phyloP scores from a whole-genome alignment of 2,329 filamentous ascomycete genomes.

The Thelonectria blattea region DNA sequence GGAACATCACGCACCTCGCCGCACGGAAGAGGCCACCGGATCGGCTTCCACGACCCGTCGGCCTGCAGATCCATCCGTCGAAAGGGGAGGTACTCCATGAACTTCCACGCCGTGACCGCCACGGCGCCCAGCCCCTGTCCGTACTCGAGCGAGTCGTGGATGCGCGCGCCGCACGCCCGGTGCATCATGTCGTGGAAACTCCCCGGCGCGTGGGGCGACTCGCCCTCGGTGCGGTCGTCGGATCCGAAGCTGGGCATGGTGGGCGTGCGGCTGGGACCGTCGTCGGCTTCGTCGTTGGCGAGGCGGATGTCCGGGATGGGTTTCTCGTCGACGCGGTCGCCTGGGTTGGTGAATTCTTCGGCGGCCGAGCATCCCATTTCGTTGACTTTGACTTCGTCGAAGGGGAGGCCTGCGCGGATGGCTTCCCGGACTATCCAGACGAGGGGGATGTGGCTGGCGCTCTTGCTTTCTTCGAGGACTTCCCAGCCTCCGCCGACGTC shows the following conservation, averaged over 20 bases:
- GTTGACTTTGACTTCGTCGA: slow-evolving; percentile 71
- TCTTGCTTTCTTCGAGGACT: slow-evolving; percentile 59
- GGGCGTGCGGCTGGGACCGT: slow-evolving; percentile 29
- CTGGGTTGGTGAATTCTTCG: slow-evolving; percentile 7
- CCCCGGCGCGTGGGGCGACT: slow-evolving; percentile 26
- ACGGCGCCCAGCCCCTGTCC: slow-evolving; percentile 60
- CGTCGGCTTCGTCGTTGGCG: slow-evolving; percentile 26
- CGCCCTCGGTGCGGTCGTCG: slow-evolving; percentile 33
- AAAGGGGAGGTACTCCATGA: slow-evolving; percentile 85
- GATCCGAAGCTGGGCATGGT: slow-evolving; percentile 31
- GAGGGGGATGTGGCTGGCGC: slow-evolving; percentile 71
- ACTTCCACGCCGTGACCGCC: slow-evolving; percentile 71
- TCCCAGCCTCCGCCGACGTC: slow-evolving; percentile 83
- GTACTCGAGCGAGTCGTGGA: slow-evolving; percentile 76
- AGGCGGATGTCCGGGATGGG: slow-evolving; percentile 43
- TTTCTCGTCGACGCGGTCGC: slow-evolving; percentile 17
- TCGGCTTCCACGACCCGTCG: slow-evolving; percentile 79
- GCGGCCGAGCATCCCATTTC: slow-evolving; percentile 63
- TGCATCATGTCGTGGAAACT: slow-evolving; percentile 65
- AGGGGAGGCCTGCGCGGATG: slow-evolving; percentile 68
- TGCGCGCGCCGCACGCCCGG: slow-evolving; percentile 57
- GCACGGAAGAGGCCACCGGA: slow-evolving; percentile 78
- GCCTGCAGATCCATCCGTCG: slow-evolving; percentile 76
- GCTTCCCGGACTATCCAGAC: slow-evolving; percentile 72
- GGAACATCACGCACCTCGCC: slow-evolving; percentile 82